Evolutionary conservation across 176 grass and related monocot species (phyloP).

Genomic region (Areca catechu): DNA sequence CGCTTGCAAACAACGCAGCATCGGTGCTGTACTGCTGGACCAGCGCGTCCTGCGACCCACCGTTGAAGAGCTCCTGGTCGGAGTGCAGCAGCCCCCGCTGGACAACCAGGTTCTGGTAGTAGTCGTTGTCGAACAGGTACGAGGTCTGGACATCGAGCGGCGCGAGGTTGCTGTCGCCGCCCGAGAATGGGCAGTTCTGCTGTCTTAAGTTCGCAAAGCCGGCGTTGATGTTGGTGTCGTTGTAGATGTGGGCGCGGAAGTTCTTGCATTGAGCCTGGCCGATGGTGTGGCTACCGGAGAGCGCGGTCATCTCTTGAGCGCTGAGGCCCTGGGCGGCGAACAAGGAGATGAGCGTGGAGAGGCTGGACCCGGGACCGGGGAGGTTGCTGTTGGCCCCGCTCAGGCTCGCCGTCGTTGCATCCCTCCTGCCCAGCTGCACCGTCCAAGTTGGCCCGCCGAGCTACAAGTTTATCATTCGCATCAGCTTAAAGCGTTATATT

Average conservation of each 20-base stretch:
- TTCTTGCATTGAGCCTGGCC: slow-evolving; percentile 47
- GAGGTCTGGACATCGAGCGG: slow-evolving; percentile 62
- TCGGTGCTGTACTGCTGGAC: slow-evolving; percentile 46
- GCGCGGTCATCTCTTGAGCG: slow-evolving; percentile 71
- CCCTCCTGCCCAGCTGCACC: slow-evolving; percentile 54
- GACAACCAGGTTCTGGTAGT: slow-evolving; percentile 55
- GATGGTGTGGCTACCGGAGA: slow-evolving; percentile 78
- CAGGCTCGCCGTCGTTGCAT: slow-evolving; percentile 54
- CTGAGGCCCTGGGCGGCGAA: slow-evolving; percentile 43
- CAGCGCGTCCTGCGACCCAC: slow-evolving; percentile 63
- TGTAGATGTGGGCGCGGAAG: slow-evolving; percentile 71
- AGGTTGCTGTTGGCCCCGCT: slow-evolving; percentile 62
- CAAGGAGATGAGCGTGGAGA: slow-evolving; percentile 34
- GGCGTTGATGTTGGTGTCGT: slow-evolving; percentile 44
- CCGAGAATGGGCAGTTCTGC: slow-evolving; percentile 47
- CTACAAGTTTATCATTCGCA: no score
- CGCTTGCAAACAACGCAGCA: slow-evolving; percentile 13
- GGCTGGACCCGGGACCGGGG: slow-evolving; percentile 25
- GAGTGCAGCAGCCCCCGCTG: slow-evolving; percentile 56
- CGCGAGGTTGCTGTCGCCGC: slow-evolving; percentile 41
- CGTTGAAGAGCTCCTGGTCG: slow-evolving; percentile 86
- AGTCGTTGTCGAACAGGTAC: slow-evolving; percentile 62
- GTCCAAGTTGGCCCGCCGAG: slow-evolving; percentile 36
- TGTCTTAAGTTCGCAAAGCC: slow-evolving; percentile 36
- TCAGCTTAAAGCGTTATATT: no score